Base-by-base conservation (phyloP, 768 basidiomycete genomes). In the Phylloporus rhodoxanthus region DNA sequence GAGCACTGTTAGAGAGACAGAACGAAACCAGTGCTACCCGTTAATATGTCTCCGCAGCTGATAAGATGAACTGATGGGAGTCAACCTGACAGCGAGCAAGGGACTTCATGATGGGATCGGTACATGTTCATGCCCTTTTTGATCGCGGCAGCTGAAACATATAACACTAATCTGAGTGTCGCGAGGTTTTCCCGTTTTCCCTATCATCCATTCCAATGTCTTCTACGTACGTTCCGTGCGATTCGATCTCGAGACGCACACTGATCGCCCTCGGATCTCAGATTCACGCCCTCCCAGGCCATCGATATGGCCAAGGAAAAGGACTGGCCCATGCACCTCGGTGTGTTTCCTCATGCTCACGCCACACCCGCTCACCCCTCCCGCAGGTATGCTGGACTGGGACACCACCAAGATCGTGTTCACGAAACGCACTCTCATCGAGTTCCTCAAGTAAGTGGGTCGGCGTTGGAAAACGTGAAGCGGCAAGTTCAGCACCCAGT, bases 331-430 rank as follows among this genome's bases (percentile, higher is more conserved):
- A 69, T 79, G 52, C 75, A 75, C 56, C 70, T 89, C 17, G 87
- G 87, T 82, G 44, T 23, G 73, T 61, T 9, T 48, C 39, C 25
- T 41, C 37, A 37, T 30, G n/a, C 40, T 32, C 26, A 20, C 37
- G 21, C 41, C 25, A 38, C 48, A 36, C 20, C 30, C 15, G 45
- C 5, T 2, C 21, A 47, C 26, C 51, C 23, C 10, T 30, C 29
- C 33, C 38, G 3, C 47, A 87, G 87, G 85, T 52, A 78, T 86
- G 80, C 71, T 90, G 55, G 87, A 90, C 67, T 89, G 87, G 87
- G 87, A 89, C 60, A 63, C 68, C 11, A 87, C 84, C 42, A 79
- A 68, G 52, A 86, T 90, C 53, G 80, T 90, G 25, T 89, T 90
- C 63, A 89, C 85, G 13, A 90, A 90, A 60, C 79, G 87, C 34